These are phyloP conservation scores for Podila horticola DNA, from an alignment of 192 early-diverging fungal species.

Conservation along the genomic window DNA sequence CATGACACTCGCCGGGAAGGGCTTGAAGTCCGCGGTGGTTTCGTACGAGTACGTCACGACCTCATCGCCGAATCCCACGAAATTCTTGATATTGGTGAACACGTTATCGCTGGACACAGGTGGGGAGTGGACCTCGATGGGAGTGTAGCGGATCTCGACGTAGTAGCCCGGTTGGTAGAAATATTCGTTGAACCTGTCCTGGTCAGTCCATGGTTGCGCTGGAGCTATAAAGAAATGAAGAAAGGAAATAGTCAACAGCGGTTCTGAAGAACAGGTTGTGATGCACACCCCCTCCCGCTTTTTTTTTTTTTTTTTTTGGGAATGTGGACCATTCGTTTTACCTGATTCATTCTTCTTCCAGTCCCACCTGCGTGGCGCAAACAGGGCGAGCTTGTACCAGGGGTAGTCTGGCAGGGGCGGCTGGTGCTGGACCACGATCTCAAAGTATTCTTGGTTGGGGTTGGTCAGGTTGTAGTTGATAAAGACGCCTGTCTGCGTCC, in stretches of 20 bases:
- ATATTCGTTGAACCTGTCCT: constrained; percentile 17
- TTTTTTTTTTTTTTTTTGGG: no score
- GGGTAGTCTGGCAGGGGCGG: not conserved
- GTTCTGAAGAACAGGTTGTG: no score
- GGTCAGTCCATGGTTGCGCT: not conserved
- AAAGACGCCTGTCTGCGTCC: not conserved
- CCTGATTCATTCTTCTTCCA: no score
- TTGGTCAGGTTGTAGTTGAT: not conserved
- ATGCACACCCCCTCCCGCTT: no score
- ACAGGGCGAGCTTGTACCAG: not conserved
- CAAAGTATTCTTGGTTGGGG: not conserved
- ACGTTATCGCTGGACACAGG: not conserved
- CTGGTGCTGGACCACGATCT: not conserved
- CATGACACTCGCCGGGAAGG: not conserved
- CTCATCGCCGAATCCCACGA: constrained; percentile 7
- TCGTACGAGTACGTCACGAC: constrained; percentile 1
- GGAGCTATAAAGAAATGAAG: no score
- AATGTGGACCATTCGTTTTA: no score
- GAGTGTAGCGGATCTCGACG: constrained; percentile 28
- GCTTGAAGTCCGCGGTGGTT: not conserved
- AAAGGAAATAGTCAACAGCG: no score
- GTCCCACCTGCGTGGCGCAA: not conserved
- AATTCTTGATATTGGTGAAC: not conserved
- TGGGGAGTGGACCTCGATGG: not conserved
- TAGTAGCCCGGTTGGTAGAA: constrained; percentile 26